Evolutionary conservation across 805 yeast genomes (phyloP).

Genomic region (Teunomyces gatunensis): DNA sequence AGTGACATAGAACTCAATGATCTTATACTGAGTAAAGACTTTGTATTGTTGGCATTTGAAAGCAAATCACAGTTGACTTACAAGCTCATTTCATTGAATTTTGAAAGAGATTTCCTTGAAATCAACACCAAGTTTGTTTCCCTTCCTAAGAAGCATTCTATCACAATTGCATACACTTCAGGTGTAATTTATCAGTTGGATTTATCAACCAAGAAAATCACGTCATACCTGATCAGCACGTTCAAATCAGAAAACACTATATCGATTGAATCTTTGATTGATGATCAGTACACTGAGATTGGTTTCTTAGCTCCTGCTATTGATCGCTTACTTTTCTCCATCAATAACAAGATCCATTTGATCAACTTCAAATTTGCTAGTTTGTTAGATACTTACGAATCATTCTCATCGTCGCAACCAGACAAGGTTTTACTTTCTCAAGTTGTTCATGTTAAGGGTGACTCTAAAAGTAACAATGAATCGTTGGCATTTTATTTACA

Average conservation of each 20-base stretch:
- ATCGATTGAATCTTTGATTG: conserved; percentile 17
- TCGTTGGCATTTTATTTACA: conserved; percentile 43
- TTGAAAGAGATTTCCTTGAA: conserved; percentile 20
- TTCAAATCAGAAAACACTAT: conserved; percentile 20
- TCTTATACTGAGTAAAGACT: conserved; percentile 21
- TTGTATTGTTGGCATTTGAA: conserved; percentile 17
- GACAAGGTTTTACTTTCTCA: conserved; percentile 27
- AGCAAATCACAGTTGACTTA: conserved; percentile 15
- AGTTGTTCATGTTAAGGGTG: conserved; percentile 41
- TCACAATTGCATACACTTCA: conserved; percentile 20
- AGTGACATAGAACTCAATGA: conserved; percentile 20
- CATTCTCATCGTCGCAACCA: conserved; percentile 13
- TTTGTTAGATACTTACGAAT: conserved; percentile 29
- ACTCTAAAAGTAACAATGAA: conserved; percentile 35
- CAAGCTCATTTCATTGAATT: conserved; percentile 23
- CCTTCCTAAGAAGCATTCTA: conserved; percentile 4
- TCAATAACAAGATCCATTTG: conserved; percentile 38
- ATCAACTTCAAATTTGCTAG: conserved; percentile 46
- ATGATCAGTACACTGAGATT: conserved; percentile 7
- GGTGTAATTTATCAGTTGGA: conserved; percentile 27
- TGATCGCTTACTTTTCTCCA: conserved; percentile 46
- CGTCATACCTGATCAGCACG: conserved; percentile 21
- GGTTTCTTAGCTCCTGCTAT: conserved; percentile 42
- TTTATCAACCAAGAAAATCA: conserved; percentile 12
- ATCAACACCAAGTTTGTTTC: conserved; percentile 13